phyloP scores from a whole-genome alignment of 495 filamentous ascomycete species.

The Penicillium arizonense region DNA sequence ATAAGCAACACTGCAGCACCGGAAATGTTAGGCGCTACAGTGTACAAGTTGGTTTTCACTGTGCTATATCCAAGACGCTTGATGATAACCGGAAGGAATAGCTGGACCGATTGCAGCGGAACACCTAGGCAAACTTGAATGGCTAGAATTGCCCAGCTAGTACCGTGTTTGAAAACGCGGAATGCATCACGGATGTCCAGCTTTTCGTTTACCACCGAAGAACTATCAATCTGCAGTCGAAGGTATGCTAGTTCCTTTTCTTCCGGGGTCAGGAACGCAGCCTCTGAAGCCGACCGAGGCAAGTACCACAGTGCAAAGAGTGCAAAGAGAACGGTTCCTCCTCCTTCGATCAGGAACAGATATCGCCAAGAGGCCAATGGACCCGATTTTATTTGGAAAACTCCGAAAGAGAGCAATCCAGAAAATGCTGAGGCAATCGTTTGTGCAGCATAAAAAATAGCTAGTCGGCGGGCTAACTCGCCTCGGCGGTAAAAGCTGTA shows the following conservation, averaged over 20 bases:
- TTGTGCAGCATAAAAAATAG: constrained; percentile 72
- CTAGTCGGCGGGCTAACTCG: constrained; percentile 72
- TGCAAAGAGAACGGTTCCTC: constrained; percentile 59
- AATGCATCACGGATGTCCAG: constrained; percentile 63
- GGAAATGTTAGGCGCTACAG: constrained; percentile 65
- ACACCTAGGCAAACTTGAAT: constrained; percentile 74
- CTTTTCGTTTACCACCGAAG: constrained; percentile 65
- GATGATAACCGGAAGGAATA: constrained; percentile 73
- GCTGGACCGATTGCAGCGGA: constrained; percentile 62
- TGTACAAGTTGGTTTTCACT: constrained; percentile 72
- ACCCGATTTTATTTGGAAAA: constrained; percentile 65
- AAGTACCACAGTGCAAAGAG: constrained; percentile 67
- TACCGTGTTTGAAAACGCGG: constrained; percentile 57
- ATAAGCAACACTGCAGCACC: constrained; percentile 67
- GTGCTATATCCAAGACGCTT: constrained; percentile 56
- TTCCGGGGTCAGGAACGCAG: constrained; percentile 56
- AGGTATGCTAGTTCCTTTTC: constrained; percentile 67
- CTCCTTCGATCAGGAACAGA: constrained; percentile 72
- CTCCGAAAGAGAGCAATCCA: constrained; percentile 68
- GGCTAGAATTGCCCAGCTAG: constrained; percentile 58
- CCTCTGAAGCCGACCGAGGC: constrained; percentile 58
- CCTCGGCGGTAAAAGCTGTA: constrained; percentile 63
- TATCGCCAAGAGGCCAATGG: constrained; percentile 60
- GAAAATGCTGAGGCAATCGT: constrained; percentile 70
- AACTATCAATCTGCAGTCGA: constrained; percentile 69